Evolutionary conservation across 805 yeast genomes (phyloP).

Genomic region (Saccharomycopsis vini): DNA sequence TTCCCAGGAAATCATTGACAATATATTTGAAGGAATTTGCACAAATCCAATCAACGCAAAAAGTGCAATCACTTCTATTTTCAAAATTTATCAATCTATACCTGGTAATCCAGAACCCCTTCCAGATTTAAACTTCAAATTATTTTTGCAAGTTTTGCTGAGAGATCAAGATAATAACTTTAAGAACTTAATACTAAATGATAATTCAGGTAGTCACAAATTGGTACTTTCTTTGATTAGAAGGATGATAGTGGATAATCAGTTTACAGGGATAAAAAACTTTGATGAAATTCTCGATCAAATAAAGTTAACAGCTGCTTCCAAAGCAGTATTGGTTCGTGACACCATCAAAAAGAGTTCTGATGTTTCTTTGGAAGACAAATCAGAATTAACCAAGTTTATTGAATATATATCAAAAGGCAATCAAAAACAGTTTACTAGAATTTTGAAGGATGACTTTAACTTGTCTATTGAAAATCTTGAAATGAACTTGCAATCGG

Average conservation of each 20-base stretch:
- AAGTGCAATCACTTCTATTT: constrained; percentile 39
- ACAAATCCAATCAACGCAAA: constrained; percentile 32
- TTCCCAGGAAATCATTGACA: constrained; percentile 40
- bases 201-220: background rate
- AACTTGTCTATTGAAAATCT: constrained; percentile 35
- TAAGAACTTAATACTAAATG: background rate
- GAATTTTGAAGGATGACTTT: constrained; percentile 27
- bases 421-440: constrained; percentile 32
- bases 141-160: background rate
- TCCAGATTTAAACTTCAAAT: background rate
- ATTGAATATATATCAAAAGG: constrained; percentile 30
- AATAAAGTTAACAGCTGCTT: constrained; percentile 21
- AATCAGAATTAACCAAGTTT: constrained; percentile 30
- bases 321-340: constrained; percentile 27
- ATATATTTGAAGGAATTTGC: constrained; percentile 53
- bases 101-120: constrained; percentile 20
- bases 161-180: background rate
- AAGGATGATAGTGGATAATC: constrained; percentile 2
- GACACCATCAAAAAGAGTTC: constrained; percentile 37
- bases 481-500: constrained; percentile 38
- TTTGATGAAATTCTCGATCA: background rate
- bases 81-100: constrained; percentile 42
- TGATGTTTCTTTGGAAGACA: constrained; percentile 29
- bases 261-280: constrained; percentile 22
- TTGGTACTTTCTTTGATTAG: constrained; percentile 12